Base-by-base conservation (phyloP, 2,329 filamentous ascomycete genomes). In the Penicillium sp. region DNA sequence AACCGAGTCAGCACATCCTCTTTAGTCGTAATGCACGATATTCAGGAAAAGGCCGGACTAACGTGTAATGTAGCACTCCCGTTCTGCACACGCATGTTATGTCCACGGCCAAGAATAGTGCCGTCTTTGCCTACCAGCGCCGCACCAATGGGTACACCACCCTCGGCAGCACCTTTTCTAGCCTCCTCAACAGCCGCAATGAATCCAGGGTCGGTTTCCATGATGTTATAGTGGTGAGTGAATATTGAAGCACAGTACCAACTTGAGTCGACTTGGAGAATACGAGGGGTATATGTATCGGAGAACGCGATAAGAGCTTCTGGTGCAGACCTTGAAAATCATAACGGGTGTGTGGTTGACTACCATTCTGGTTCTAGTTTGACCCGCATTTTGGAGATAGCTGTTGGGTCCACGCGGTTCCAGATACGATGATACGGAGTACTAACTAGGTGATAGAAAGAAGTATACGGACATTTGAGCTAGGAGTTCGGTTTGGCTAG, bases 71-170 rank as follows among this genome's bases (percentile, higher is more conserved):
- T 91, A 3, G 90, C 82, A 71, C 88, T 90, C 58, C 85, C 85
- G 60, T 88, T 88, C 76, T 93, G 91, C 19, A 92, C 85, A 60
- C 91, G 83, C 87, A 90, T 87, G 70, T 93, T 93, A 74, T 90
- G 90, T 11, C 90, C 90, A 62, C 85, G 82, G 19, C 90, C 90
- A 5, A 93, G 81, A 46, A 93, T 85, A 65, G 83, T 87, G 64
- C 91, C 91, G 67, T 91, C 85, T 60, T 84, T 84, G 45, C 86
- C 85, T n/a, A 93, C 84, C 29, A 93, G 81, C 62, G 81, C 84
- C 48, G 86, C 86, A 48, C 86, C 86, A 60, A 86, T 82, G 1
- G 86, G 85, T 2, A 88, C 82, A 49, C 85, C 86, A 55, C 85
- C 85, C 73, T 88, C 85, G n/a, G 76, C 75, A 56, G 77, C 79